Conservation (phyloP, 129 eudicot genomes). For the Chrysanthemum makinoi region DNA sequence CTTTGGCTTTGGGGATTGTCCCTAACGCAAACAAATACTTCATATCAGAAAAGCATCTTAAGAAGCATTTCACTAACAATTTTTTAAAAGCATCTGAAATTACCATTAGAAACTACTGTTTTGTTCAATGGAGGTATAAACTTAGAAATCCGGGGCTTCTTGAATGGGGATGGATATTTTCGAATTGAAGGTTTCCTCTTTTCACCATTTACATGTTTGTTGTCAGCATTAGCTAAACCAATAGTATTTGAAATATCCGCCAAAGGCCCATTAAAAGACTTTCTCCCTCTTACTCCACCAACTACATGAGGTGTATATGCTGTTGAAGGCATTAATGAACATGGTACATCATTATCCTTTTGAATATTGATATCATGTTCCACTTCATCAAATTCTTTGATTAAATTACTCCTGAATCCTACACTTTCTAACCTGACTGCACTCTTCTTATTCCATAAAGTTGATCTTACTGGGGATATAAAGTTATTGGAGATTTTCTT, state of each 20-base stretch:
- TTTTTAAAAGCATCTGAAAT: slow-evolving; percentile 13
- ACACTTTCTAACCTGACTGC: slow-evolving; percentile 31
- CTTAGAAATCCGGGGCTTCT: slow-evolving; percentile 77
- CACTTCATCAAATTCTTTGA: slow-evolving; percentile 68
- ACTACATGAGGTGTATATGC: not conserved
- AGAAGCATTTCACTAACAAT: not conserved
- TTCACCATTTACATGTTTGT: slow-evolving; percentile 37
- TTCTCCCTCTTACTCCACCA: slow-evolving; percentile 19
- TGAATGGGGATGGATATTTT: slow-evolving; percentile 69
- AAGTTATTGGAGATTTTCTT: slow-evolving; percentile 42
- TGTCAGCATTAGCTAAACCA: slow-evolving; percentile 18
- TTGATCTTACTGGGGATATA: slow-evolving; percentile 55
- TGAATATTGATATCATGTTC: slow-evolving; percentile 35
- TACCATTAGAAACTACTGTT: slow-evolving; percentile 48
- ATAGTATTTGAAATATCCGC: slow-evolving; percentile 61
- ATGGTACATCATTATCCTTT: slow-evolving; percentile 23
- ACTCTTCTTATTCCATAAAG: slow-evolving; percentile 37
- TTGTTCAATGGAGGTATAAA: slow-evolving; percentile 60
- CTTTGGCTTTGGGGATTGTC: slow-evolving; percentile 33
- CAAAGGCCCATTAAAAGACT: slow-evolving; percentile 43
- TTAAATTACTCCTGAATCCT: slow-evolving; percentile 58
- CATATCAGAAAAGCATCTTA: slow-evolving; percentile 17
- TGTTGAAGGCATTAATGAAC: slow-evolving; percentile 19
- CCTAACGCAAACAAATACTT: slow-evolving; percentile 37
- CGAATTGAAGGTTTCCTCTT: slow-evolving; percentile 49